Evolutionary conservation across 108 stramenopile genomes (phyloP).

Genomic region (Pseudonitzschia multiseries): DNA sequence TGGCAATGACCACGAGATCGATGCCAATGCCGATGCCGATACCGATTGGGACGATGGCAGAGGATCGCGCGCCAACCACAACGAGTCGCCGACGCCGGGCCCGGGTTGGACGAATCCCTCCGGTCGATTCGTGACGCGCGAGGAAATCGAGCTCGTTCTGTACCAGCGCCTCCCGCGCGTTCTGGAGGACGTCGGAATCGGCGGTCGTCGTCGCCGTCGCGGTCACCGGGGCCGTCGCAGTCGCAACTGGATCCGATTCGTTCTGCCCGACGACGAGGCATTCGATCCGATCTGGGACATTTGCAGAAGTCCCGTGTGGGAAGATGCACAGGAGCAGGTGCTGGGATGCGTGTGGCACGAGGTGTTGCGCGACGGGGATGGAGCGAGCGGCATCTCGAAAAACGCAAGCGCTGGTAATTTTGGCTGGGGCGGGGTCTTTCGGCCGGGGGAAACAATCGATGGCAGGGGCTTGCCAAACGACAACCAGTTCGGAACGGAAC

Average conservation of each 20-base stretch:
- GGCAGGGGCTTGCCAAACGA: background rate
- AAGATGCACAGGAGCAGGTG: slow-evolving; percentile 21
- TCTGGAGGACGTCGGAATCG: background rate
- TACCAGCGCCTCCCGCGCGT: background rate
- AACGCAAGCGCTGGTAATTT: background rate
- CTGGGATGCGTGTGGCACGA: slow-evolving; percentile 6
- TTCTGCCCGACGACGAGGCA: slow-evolving; percentile 19
- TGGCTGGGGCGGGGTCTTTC: background rate
- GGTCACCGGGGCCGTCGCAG: background rate
- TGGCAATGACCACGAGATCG: background rate
- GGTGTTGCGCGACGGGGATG: slow-evolving; percentile 8
- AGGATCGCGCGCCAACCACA: background rate
- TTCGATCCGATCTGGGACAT: slow-evolving; percentile 22
- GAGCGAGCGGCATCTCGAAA: background rate
- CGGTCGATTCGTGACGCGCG: slow-evolving; percentile 14
- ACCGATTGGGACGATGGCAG: no score
- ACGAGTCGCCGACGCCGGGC: background rate
- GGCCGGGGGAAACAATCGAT: background rate
- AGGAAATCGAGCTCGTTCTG: slow-evolving; percentile 19
- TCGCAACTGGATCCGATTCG: slow-evolving; percentile 32
- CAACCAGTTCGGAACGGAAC: background rate
- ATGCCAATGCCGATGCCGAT: no score
- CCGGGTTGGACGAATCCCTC: slow-evolving; percentile 20
- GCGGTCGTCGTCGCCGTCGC: background rate
- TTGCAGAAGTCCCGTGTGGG: slow-evolving; percentile 17